These are phyloP conservation scores for Otatea glauca DNA, from an alignment of 176 grass and related monocot genomes.

Conservation along the genomic window DNA sequence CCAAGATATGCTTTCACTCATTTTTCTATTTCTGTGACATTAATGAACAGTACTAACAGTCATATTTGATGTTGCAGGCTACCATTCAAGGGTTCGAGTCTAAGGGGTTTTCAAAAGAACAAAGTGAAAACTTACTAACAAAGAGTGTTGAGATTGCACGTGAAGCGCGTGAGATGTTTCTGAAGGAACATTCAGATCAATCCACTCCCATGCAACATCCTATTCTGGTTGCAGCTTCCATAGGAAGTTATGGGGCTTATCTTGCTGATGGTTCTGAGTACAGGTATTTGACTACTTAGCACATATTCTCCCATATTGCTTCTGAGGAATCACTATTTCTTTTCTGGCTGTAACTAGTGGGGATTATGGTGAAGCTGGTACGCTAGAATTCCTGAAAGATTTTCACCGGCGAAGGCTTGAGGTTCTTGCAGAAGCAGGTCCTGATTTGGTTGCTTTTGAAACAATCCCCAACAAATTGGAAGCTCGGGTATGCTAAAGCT, in stretches of 20 bases:
- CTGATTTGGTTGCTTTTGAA: constrained; percentile 94
- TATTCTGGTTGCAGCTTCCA: constrained; percentile 81
- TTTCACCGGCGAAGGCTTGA: constrained; percentile 81
- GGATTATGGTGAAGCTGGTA: constrained; percentile 73
- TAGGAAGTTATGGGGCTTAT: constrained; percentile 98
- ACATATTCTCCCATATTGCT: not conserved
- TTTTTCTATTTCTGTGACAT: constrained; percentile 6
- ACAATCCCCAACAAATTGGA: constrained; percentile 97
- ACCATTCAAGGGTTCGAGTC: constrained; percentile 91
- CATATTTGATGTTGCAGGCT: constrained; percentile 55
- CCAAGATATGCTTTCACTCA: not conserved
- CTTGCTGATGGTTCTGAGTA: constrained; percentile 98
- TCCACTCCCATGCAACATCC: constrained; percentile 49
- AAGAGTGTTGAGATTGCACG: constrained; percentile 84
- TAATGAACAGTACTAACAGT: not conserved
- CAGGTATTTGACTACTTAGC: constrained; percentile 59
- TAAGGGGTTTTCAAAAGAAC: constrained; percentile 73
- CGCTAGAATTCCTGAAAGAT: constrained; percentile 76
- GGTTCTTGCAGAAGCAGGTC: constrained; percentile 75
- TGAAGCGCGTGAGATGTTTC: constrained; percentile 76
- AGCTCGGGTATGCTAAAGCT: constrained; percentile 64
- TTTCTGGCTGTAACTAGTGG: constrained; percentile 57
- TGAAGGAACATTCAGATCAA: constrained; percentile 49
- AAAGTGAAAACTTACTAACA: constrained; percentile 65
- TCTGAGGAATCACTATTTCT: constrained; percentile 33